Percentiles rank a stretch among this genome's conserved stretches.
These are phyloP conservation scores for Colletotrichum sp. DNA, from an alignment of 2,329 filamentous ascomycete species.

Conservation along the genomic window DNA sequence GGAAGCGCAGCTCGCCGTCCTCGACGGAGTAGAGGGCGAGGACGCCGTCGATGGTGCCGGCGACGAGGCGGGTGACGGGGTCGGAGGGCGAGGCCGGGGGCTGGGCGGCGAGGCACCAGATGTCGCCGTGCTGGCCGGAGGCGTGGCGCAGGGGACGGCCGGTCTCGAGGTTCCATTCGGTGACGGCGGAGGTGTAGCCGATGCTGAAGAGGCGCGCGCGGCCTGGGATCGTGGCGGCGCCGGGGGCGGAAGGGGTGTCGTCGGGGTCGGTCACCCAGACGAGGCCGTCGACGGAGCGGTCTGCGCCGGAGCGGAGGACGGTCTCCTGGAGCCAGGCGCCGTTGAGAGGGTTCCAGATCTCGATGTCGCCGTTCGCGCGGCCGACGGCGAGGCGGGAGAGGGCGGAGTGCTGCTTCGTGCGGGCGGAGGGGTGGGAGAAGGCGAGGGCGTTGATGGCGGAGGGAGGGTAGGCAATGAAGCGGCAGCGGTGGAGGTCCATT, in stretches of 20 bases:
- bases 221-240: slow-evolving; percentile 37
- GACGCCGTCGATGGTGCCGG: slow-evolving; percentile 89
- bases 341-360: slow-evolving; percentile 91
- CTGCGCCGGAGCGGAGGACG: slow-evolving; percentile 81
- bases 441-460: slow-evolving; percentile 93
- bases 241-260: slow-evolving; percentile 57
- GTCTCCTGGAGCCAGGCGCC: slow-evolving; percentile 91
- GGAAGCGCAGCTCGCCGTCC: slow-evolving; percentile 81
- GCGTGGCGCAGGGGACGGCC: slow-evolving; percentile 81
- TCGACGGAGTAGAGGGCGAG: slow-evolving; percentile 87
- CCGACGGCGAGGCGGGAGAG: slow-evolving; percentile 83
- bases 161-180: slow-evolving; percentile 90
- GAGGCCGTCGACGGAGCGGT: slow-evolving; percentile 87
- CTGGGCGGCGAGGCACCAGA: slow-evolving; percentile 94
- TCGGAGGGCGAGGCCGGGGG: slow-evolving; percentile 48
- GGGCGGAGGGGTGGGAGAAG: slow-evolving; percentile 77
- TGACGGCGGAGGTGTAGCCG: slow-evolving; percentile 88
- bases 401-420: slow-evolving; percentile 54
- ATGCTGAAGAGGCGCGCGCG: slow-evolving; percentile 88
- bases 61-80: slow-evolving; percentile 69
- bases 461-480: slow-evolving; percentile 91
- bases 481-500: slow-evolving; percentile 97
- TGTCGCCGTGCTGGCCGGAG: slow-evolving; percentile 91
- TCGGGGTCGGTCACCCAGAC: slow-evolving; percentile 90
- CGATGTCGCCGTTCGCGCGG: slow-evolving; percentile 92